A percentile compares a stretch with the other conserved stretches of the same genome.
Evolutionary conservation across 2,329 filamentous ascomycete species (phyloP).

Genomic region (Monilinia vaccinii-corymbosi): DNA sequence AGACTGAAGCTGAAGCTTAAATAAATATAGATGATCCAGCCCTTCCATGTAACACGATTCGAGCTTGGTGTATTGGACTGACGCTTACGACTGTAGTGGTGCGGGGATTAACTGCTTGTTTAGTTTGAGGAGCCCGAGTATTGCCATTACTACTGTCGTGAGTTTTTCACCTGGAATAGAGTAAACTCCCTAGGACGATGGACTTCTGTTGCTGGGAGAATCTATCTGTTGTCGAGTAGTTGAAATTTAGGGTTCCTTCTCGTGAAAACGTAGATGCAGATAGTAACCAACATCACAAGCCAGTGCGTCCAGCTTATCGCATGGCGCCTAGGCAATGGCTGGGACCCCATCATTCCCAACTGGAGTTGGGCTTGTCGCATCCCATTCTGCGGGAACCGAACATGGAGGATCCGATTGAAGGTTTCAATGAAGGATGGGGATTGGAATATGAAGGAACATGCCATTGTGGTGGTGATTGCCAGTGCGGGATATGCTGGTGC

Average conservation of each 20-base stretch:
- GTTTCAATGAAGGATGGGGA: not conserved
- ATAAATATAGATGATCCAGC: not conserved
- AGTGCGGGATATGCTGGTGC: slow-evolving; percentile 49
- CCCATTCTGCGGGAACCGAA: not conserved
- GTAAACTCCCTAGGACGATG: slow-evolving; percentile 1
- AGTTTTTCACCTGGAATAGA: slow-evolving; percentile 5
- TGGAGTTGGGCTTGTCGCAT: slow-evolving; percentile 23
- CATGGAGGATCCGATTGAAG: too few relatives aligned
- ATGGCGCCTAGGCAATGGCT: not conserved
- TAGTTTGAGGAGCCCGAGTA: slow-evolving; percentile 14
- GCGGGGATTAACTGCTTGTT: slow-evolving; percentile 15
- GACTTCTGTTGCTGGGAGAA: slow-evolving; percentile 3
- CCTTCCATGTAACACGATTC: slow-evolving; percentile 40
- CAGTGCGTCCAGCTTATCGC: not conserved
- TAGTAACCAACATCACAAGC: slow-evolving; percentile 20
- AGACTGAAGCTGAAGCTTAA: not conserved
- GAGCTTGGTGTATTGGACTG: slow-evolving; percentile 44
- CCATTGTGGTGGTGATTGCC: slow-evolving; percentile 55
- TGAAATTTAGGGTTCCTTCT: not conserved
- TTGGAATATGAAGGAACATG: slow-evolving; percentile 55
- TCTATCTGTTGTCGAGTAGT: not conserved
- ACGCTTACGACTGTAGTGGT: slow-evolving; percentile 14
- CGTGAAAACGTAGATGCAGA: not conserved
- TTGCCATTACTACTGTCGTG: slow-evolving; percentile 14
- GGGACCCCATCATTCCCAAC: slow-evolving; percentile 24